Evolutionary conservation across 179 eudicot genomes (phyloP), one percentile per base, ranked within the genome.

Genomic region (Actinidia polygama): DNA sequence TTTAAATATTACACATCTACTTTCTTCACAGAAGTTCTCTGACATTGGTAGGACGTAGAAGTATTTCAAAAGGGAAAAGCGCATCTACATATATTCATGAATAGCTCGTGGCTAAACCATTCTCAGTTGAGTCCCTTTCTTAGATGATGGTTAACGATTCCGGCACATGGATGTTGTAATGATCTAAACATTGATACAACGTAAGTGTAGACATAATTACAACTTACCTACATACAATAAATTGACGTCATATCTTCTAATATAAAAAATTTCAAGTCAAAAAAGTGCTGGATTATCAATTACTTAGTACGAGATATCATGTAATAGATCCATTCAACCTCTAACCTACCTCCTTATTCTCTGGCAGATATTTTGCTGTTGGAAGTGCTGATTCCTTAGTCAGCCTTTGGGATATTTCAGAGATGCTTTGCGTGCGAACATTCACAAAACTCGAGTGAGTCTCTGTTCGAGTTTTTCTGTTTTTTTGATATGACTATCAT

Each of bases 341-440:
- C 55, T 66, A 23, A 50, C 19, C 50, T 79, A 49, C 21, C 69
- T 74, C 21, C 30, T 67, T 18, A 61, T 71, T 23, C 44, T 16
- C 54, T 84, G 86, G 72, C 94, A 96, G 99, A 85, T 96, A 96
- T 86, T 94, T 96, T 86, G 98, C 99, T 63, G 99, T 96, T 82
- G 99, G 99, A 88, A 96, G 99, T 86, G 99, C 99, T 72, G 99
- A 96, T 89, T 96, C 99, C 23, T 90, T 96, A 87, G 99, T 96
- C 83, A 96, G 99, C 85, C 96, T 96, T 70, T 96, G 99, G 99
- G 96, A 93, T 86, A 94, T 94, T 77, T 79, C 87, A 82, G 97
- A 96, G 89, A 94, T 95, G 99, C 92, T 94, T 8, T 95, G 99
- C 81, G 92, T 95, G 74, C 93, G 93, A 79, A 95, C 99, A 64